These are phyloP conservation scores for Entophlyctis helioformis DNA, from an alignment of 192 early-diverging fungal genomes.

Conservation along the genomic window DNA sequence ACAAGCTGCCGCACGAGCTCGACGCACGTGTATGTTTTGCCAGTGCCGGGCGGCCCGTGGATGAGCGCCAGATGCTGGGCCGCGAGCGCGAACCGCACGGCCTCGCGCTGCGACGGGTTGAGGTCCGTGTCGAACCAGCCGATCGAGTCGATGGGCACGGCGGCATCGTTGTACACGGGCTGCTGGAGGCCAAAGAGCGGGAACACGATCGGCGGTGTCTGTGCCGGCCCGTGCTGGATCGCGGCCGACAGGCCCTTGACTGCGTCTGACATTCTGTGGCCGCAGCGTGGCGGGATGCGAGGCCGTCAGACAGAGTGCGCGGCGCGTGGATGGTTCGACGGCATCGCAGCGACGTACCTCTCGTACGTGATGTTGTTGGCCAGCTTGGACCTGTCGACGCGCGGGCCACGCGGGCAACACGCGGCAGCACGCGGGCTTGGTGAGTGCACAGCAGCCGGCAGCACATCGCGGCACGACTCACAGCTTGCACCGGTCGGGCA, in stretches of 20 bases:
- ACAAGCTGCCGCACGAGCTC: slow-evolving; percentile 73
- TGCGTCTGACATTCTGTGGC: too few relatives aligned
- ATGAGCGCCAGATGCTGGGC: slow-evolving; percentile 60
- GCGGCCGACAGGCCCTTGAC: not conserved
- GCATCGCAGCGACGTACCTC: slow-evolving; percentile 4
- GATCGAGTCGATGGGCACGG: slow-evolving; percentile 10
- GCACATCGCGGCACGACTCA: too few relatives aligned
- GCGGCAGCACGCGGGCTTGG: too few relatives aligned
- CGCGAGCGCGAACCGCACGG: slow-evolving; percentile 46
- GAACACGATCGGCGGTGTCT: slow-evolving; percentile 17
- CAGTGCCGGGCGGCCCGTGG: slow-evolving; percentile 81
- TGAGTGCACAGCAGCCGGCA: too few relatives aligned
- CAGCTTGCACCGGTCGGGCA: too few relatives aligned
- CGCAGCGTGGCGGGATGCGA: too few relatives aligned
- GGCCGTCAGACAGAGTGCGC: too few relatives aligned
- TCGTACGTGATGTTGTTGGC: slow-evolving; percentile 15
- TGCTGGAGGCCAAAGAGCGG: slow-evolving; percentile 32
- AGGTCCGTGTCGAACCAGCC: slow-evolving; percentile 46
- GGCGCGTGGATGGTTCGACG: too few relatives aligned
- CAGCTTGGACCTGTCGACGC: slow-evolving; percentile 10
- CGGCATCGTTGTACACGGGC: slow-evolving; percentile 12
- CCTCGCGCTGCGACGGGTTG: slow-evolving; percentile 61
- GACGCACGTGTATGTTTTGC: slow-evolving; percentile 80
- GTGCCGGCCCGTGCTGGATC: too few relatives aligned
- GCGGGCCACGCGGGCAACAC: too few relatives aligned